Evolutionary conservation across 2,329 filamentous ascomycete genomes (phyloP).

Genomic region (Cladosporium sp.): DNA sequence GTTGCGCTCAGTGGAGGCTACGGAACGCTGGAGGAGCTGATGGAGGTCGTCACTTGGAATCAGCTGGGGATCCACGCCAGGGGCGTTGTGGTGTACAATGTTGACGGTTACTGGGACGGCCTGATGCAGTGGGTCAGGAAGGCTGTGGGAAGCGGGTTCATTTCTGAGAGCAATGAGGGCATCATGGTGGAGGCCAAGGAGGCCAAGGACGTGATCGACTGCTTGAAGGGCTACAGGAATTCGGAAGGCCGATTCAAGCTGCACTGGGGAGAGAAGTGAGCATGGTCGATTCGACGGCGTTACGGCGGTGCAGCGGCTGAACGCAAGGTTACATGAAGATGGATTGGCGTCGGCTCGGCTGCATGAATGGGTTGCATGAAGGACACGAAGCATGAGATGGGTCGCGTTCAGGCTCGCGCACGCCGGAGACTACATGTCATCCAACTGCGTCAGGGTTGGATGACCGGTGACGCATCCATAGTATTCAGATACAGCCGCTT

Average conservation of each 20-base stretch:
- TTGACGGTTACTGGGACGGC: slow-evolving; percentile 88
- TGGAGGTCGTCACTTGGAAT: slow-evolving; percentile 86
- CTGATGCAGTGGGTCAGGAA: slow-evolving; percentile 74
- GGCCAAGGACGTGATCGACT: slow-evolving; percentile 64
- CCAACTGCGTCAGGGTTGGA: background rate
- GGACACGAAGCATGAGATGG: slow-evolving; percentile 2
- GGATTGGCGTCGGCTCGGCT: background rate
- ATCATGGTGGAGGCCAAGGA: slow-evolving; percentile 74
- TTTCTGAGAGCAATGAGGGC: slow-evolving; percentile 60
- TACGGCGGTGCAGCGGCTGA: background rate
- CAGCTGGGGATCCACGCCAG: slow-evolving; percentile 85
- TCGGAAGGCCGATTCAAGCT: slow-evolving; percentile 71
- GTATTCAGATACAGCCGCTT: background rate
- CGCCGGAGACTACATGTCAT: background rate
- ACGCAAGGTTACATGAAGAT: background rate
- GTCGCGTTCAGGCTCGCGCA: background rate
- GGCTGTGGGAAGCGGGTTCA: slow-evolving; percentile 70
- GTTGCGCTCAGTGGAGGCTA: slow-evolving; percentile 84
- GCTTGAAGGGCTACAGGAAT: slow-evolving; percentile 67
- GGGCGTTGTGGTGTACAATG: slow-evolving; percentile 75
- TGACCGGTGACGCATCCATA: background rate
- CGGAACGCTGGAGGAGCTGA: slow-evolving; percentile 92
- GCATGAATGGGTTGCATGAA: slow-evolving; percentile 5
- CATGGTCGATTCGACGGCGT: background rate
- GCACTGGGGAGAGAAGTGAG: slow-evolving; percentile 65